A percentile compares a stretch with the other conserved stretches of the same genome.
Conservation (phyloP, 2,329 filamentous ascomycete species). For the Sclerotiophoma versabilis region DNA sequence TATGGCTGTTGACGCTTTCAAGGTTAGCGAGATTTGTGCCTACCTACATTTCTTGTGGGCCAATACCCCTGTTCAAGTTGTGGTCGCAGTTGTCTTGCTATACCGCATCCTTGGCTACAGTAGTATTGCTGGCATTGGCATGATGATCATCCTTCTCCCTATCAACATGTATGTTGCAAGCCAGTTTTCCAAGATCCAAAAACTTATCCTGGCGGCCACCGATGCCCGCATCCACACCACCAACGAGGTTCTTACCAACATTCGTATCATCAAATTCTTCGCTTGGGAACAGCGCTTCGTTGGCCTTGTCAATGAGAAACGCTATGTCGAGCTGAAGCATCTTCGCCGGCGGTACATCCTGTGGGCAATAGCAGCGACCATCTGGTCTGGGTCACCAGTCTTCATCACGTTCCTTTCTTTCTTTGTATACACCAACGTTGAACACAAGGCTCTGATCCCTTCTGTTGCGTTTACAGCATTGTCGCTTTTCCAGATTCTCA, state of each 20-base stretch:
- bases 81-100: slow-evolving; percentile 79
- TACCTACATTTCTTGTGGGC: slow-evolving; percentile 98
- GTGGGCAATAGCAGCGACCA: slow-evolving; percentile 89
- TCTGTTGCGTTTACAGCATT: slow-evolving; percentile 96
- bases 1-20: slow-evolving; percentile 99
- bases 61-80: slow-evolving; percentile 85
- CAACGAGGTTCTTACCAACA: slow-evolving; percentile 96
- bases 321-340: slow-evolving; percentile 76
- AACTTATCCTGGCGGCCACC: slow-evolving; percentile 88
- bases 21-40: slow-evolving; percentile 91
- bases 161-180: slow-evolving; percentile 89
- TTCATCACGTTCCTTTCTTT: slow-evolving; percentile 97
- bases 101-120: slow-evolving; percentile 92
- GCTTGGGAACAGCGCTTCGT: slow-evolving; percentile 96
- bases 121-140: slow-evolving; percentile 88
- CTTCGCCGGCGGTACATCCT: slow-evolving; percentile 85
- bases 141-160: slow-evolving; percentile 88
- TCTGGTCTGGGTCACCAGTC: slow-evolving; percentile 96
- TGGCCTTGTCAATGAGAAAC: slow-evolving; percentile 86
- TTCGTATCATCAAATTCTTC: slow-evolving; percentile 99
- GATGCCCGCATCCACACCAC: slow-evolving; percentile 96
- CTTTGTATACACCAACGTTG: slow-evolving; percentile 87
- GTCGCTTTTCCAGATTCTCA: slow-evolving; percentile 91
- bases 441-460: slow-evolving; percentile 86
- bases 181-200: slow-evolving; percentile 85